Evolutionary conservation across 2,329 filamentous ascomycete genomes (phyloP).

Genomic region (Verticillium tricorpus): DNA sequence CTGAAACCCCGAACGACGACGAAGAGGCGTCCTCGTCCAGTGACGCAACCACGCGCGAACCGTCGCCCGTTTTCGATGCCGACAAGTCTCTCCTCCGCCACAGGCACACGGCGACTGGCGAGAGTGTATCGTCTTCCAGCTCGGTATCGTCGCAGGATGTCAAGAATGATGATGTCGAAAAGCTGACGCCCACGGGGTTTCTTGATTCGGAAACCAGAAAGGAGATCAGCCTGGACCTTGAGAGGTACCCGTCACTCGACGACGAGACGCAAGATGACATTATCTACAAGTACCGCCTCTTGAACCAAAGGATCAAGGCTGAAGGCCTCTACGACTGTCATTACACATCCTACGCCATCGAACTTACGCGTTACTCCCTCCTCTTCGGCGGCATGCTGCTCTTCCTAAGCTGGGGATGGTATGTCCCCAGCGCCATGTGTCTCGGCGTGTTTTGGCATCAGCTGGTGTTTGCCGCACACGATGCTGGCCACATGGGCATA

Average conservation of each 20-base stretch:
- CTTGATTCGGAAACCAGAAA: constrained; percentile 70
- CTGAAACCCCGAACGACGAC: constrained; percentile 28
- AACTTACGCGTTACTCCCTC: constrained; percentile 65
- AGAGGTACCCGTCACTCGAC: constrained; percentile 79
- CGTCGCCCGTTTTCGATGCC: constrained; percentile 46
- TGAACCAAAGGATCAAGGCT: constrained; percentile 66
- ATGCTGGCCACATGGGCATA: constrained; percentile 96
- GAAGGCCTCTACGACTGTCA: constrained; percentile 82
- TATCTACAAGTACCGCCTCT: constrained; percentile 72
- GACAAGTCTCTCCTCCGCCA: constrained; percentile 23
- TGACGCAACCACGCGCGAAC: constrained; percentile 47
- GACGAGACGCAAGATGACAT: constrained; percentile 68
- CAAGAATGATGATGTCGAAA: constrained; percentile 43
- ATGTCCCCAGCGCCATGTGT: constrained; percentile 64
- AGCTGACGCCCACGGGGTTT: constrained; percentile 54
- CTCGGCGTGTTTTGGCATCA: constrained; percentile 91
- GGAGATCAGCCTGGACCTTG: constrained; percentile 69
- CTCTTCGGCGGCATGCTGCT: constrained; percentile 60
- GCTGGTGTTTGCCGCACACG: constrained; percentile 87
- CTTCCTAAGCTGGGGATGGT: constrained; percentile 62
- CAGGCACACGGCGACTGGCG: constrained; percentile 15
- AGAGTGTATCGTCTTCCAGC: constrained; percentile 43
- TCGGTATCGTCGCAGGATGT: constrained; percentile 50
- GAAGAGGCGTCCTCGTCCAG: constrained; percentile 36
- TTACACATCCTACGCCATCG: constrained; percentile 73